Base-by-base conservation (phyloP, 768 basidiomycete species). In the Pisolithus albus region DNA sequence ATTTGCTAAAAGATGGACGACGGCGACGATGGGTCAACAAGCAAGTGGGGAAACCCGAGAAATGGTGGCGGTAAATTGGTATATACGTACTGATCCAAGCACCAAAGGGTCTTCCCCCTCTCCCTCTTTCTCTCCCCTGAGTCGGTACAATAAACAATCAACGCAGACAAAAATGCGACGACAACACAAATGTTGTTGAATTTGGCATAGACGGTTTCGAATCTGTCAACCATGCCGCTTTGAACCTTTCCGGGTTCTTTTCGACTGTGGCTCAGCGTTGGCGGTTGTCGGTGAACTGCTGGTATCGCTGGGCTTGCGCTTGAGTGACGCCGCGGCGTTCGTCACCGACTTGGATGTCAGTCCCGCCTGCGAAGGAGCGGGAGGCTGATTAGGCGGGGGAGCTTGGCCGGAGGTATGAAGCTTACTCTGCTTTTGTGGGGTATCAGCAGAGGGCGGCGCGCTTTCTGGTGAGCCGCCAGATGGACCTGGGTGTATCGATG, bases 401-500 rank as follows among this genome's bases (percentile, higher is more conserved):
- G 69, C 66, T 43, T 68, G 63, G 51, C 70, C 70, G 47, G 70
- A 64, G 40, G 75, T 76, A 54, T 79, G 76, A 46, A 76, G 75
- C 62, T 84, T 84, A 61, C 78, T 76, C 67, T 80, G 80, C 68
- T 87, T 86, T 65, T 75, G 76, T 11, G 79, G 80, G 23, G 80
- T 81, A 52, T 73, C 71, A 48, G 75, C 75, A 49, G 81, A 78
- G 37, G 72, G 64, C 3, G 70, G 66, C 2, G 55, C 57, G 56
- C 77, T 79, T 72, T 80, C 76, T 18, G 77, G 79, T 24, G 79
- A 81, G 56, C 62, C 70, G 58, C 72, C 67, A 23, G 70, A 63
- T 48, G 62, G 59, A 41, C 60, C 52, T 41, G 76, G 71, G 50
- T 81, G 77, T 41, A 77, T 76, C 10, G 76, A 63, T 24, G 76